These are phyloP conservation scores for Alisma plantagoaquatica DNA, from an alignment of 106 monocot species.

Conservation along the genomic window DNA sequence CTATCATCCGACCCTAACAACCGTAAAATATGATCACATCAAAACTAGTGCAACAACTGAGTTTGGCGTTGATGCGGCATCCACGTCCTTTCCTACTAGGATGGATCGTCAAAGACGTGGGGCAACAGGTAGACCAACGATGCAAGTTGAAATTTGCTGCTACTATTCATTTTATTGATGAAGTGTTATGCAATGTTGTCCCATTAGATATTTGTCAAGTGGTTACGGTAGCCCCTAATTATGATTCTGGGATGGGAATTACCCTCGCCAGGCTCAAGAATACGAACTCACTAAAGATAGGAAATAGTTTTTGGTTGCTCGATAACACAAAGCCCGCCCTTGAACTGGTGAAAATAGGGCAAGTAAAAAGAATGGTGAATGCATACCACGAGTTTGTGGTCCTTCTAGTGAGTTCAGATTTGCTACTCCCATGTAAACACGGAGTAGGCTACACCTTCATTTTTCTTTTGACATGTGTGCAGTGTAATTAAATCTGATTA, in stretches of 20 bases:
- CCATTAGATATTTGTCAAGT: conserved; percentile 2
- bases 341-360: neutral
- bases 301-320: neutral
- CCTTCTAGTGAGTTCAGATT: too few relatives aligned
- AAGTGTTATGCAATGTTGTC: neutral
- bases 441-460: too few relatives aligned
- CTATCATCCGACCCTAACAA: neutral
- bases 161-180: neutral
- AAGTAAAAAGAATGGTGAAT: neutral
- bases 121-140: neutral
- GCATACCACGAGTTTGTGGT: neutral
- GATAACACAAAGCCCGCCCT: too few relatives aligned
- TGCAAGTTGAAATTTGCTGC: neutral
- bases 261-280: neutral
- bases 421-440: too few relatives aligned
- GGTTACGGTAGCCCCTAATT: neutral
- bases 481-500: too few relatives aligned
- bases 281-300: neutral
- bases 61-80: neutral
- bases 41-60: neutral
- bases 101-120: conserved; percentile 4
- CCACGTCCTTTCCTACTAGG: neutral
- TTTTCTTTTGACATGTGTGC: too few relatives aligned
- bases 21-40: neutral
- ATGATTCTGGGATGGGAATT: neutral